Base-by-base conservation (phyloP, 2,329 filamentous ascomycete genomes). In the Pyrenophora teres region DNA sequence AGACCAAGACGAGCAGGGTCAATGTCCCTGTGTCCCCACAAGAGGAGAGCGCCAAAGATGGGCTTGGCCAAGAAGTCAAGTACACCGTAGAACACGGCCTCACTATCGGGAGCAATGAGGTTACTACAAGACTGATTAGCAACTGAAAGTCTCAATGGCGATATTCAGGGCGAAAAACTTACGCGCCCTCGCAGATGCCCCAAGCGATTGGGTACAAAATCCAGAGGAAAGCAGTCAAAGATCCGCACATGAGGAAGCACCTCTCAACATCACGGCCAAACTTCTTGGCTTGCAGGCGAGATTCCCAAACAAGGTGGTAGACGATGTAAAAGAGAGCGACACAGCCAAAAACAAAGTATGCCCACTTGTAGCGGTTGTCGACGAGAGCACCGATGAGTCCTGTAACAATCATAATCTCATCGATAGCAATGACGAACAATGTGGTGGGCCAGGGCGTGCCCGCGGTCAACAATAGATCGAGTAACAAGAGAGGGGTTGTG, bases 31-130 rank as follows among this genome's bases (percentile, higher is more conserved):
- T 88, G 86, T 1, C 84, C 84, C 73, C 76, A 84, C 42, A 89
- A 74, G 1, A 89, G 77, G 0, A 87, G 65, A 10, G 77, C 75
- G 13, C 83, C 83, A 57, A 88, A 89, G 7, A 82, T 76, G 0
- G 84, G 83, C 74, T 88, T 89, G 6, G 86, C 80, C 3, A 87
- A 54, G 4, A 88, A 70, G 53, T 89, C 87, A 0, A 90, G 77
- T 3, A 88, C 74, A 36, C 86, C 85, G 64, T 89, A 90, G 67
- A 89, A 88, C 52, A 87, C 74, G 9, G 84, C 84, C 65, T 89
- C 87, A 0, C 82, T 83, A 64, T 89, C 86, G 0, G 84, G 82
- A 2, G 85, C 72, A 43, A 88, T 87, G 56, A 87, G 72, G 60
- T 88, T 88, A 9, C 84, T 85, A 35, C 2, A 13, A 8, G 3